Conservation (phyloP, 805 yeast genomes). For the Ogataea naganishii region DNA sequence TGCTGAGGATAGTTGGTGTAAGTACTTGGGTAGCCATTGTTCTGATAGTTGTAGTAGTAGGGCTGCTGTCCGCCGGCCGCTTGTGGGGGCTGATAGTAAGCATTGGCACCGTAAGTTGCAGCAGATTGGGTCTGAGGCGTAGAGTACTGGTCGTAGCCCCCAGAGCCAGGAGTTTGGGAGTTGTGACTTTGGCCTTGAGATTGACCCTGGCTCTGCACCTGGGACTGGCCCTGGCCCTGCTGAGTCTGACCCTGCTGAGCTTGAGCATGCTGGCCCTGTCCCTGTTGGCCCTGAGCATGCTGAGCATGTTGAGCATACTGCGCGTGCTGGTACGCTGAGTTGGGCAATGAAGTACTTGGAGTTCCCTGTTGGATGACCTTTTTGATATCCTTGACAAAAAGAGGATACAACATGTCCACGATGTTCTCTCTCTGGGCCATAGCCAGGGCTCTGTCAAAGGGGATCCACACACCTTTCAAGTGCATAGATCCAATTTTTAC, state of each 20-base stretch:
- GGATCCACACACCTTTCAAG: conserved; percentile 69
- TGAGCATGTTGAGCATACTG: conserved; percentile 6
- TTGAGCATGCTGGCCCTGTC: conserved; percentile 1
- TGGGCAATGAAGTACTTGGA: conserved; percentile 22
- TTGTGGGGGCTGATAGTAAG: conserved; percentile 4
- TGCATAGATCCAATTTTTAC: conserved; percentile 73
- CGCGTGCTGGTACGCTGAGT: background rate
- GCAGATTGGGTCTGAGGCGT: conserved; percentile 1
- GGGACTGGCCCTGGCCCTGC: conserved; percentile 4
- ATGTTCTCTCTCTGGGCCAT: conserved; percentile 64
- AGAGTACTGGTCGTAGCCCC: conserved; percentile 2
- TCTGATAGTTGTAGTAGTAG: conserved; percentile 4
- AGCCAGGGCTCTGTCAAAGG: conserved; percentile 61
- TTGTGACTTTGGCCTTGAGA: conserved; percentile 5
- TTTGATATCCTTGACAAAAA: conserved; percentile 61
- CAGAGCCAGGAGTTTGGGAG: conserved; percentile 5
- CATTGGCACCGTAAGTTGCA: background rate
- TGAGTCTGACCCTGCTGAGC: conserved; percentile 3
- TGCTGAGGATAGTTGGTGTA: no score
- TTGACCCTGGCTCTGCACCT: conserved; percentile 5
- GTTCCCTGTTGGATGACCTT: conserved; percentile 29
- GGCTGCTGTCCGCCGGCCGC: background rate
- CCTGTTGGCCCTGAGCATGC: conserved; percentile 4
- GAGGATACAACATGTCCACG: conserved; percentile 47
- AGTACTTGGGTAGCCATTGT: conserved; percentile 5